Percentiles rank a stretch among this genome's conserved stretches.
phyloP scores from a whole-genome alignment of 2,329 filamentous ascomycete genomes.

The Xylariaceae sp. region DNA sequence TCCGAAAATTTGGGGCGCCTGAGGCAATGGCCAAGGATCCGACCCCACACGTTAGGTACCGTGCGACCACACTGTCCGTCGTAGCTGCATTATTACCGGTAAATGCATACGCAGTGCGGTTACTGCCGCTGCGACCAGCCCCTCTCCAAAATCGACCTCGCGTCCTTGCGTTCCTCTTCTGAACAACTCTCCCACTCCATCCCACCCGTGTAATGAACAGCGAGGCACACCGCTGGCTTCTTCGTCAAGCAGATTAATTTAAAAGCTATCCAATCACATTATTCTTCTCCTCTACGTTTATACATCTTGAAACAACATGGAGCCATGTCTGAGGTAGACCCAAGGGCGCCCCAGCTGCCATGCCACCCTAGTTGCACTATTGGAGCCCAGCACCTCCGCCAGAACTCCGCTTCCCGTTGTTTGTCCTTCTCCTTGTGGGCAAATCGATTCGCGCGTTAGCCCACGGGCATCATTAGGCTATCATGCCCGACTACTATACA shows the following conservation, averaged over 20 bases:
- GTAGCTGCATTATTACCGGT: neutral
- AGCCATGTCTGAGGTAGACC: slow-evolving; percentile 4
- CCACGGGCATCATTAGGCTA: no score
- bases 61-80: neutral
- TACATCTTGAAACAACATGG: slow-evolving; percentile 14
- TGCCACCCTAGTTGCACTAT: slow-evolving; percentile 1
- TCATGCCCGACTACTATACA: no score
- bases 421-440: neutral
- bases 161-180: neutral
- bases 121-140: neutral
- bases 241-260: slow-evolving; percentile 4
- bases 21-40: no score
- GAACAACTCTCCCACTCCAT: neutral
- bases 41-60: neutral
- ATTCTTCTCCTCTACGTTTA: slow-evolving; percentile 6
- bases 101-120: neutral
- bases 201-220: neutral
- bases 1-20: no score
- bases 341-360: slow-evolving; percentile 4
- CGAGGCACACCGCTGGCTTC: slow-evolving; percentile 9
- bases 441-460: no score
- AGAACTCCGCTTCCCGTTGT: neutral
- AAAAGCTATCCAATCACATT: slow-evolving; percentile 9
- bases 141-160: neutral
- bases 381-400: neutral